Conservation (phyloP, 768 basidiomycete species). For the Kwoniella newhampshirensis region DNA sequence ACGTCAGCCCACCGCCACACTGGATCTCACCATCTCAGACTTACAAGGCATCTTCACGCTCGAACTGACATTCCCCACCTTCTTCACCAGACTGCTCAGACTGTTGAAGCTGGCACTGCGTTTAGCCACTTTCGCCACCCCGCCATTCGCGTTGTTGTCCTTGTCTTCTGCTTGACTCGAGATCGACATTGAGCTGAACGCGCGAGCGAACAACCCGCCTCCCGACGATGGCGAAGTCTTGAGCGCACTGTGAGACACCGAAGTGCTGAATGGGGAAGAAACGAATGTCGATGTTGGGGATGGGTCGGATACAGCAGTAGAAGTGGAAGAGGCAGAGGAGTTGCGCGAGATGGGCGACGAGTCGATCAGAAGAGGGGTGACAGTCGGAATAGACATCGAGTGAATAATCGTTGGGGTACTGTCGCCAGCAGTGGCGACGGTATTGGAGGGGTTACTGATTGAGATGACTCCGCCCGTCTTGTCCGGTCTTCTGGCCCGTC, state of each 20-base stretch:
- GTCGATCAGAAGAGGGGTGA: not conserved
- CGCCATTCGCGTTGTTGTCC: not conserved
- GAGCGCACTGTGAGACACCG: not conserved
- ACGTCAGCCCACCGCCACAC: no score
- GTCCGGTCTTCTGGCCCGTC: slow-evolving; percentile 8
- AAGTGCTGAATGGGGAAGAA: not conserved
- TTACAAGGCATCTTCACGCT: not conserved
- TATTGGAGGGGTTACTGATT: not conserved
- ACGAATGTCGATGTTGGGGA: not conserved
- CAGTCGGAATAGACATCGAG: no score
- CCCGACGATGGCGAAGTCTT: slow-evolving; percentile 16
- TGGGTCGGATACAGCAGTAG: not conserved
- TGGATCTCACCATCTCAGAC: not conserved
- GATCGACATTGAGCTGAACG: slow-evolving; percentile 37
- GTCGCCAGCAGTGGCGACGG: no score
- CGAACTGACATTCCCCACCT: slow-evolving; percentile 12
- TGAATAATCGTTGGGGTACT: no score
- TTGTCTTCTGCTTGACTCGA: slow-evolving; percentile 13
- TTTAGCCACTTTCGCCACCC: slow-evolving; percentile 27
- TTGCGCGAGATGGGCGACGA: not conserved
- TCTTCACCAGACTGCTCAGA: slow-evolving; percentile 33
- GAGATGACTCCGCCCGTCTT: no score
- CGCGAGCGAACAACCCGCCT: slow-evolving; percentile 25
- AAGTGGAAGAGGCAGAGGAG: not conserved
- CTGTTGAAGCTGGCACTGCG: slow-evolving; percentile 42